These are phyloP conservation scores for Zoysia pacifica DNA, from an alignment of 176 grass and related monocot species.

Conservation along the genomic window DNA sequence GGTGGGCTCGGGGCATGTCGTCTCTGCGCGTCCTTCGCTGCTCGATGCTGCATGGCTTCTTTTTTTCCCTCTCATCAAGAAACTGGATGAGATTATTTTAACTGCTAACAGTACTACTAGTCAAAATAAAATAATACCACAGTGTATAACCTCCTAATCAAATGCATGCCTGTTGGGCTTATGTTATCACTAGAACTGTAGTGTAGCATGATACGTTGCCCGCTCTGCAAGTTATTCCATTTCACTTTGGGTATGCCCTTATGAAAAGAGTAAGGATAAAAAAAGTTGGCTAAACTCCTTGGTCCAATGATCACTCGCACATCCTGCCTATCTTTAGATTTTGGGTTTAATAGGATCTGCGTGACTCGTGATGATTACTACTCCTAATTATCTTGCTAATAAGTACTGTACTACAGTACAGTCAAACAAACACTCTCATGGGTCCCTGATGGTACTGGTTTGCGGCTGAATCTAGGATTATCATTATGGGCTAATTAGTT, in stretches of 20 bases:
- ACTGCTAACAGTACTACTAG: neutral
- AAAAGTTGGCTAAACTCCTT: neutral
- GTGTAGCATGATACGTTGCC: neutral
- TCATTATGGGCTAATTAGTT: neutral
- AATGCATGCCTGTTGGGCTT: neutral
- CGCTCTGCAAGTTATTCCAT: slow-evolving; percentile 4
- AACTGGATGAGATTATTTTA: neutral
- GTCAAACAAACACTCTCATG: neutral
- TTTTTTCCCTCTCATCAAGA: no score
- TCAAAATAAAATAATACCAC: neutral
- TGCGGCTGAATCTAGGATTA: neutral
- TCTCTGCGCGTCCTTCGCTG: slow-evolving; percentile 2
- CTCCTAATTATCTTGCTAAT: neutral
- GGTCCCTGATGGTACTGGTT: neutral
- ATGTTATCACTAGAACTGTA: neutral
- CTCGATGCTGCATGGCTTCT: neutral
- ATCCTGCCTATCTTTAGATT: slow-evolving; percentile 5
- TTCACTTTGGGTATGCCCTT: neutral
- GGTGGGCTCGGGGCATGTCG: slow-evolving; percentile 34
- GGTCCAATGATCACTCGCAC: neutral
- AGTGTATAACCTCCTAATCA: neutral
- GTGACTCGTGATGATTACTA: neutral
- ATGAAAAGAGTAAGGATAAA: neutral
- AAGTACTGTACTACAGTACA: no score
- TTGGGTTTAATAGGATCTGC: neutral